Conservation (phyloP, 176 grass and related monocot genomes). For the Triticum monococcum region DNA sequence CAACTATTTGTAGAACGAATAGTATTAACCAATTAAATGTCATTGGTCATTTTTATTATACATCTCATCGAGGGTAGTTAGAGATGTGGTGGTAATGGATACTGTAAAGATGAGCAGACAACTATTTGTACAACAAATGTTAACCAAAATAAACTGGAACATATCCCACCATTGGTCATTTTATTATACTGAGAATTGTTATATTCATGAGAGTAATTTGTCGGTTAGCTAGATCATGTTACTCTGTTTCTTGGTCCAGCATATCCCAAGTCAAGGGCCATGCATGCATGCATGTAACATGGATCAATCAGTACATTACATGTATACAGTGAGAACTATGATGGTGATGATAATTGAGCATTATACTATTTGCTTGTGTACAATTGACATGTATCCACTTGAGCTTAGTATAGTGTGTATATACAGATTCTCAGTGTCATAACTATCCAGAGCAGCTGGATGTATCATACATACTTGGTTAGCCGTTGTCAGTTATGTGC, state of each 20-base stretch:
- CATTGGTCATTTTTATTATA: neutral
- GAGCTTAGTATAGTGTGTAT: neutral
- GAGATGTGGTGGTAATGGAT: no score
- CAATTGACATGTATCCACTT: neutral
- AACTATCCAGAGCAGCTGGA: constrained; percentile 30
- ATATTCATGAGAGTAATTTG: neutral
- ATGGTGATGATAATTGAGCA: neutral
- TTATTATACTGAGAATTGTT: neutral
- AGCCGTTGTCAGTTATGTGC: constrained; percentile 33
- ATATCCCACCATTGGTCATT: no score
- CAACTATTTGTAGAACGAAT: neutral
- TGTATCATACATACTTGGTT: constrained; percentile 8
- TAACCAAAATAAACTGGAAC: no score
- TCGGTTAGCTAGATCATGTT: neutral
- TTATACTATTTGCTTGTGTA: neutral
- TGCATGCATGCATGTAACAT: neutral
- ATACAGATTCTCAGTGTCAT: neutral
- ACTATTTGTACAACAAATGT: no score
- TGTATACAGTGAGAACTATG: neutral
- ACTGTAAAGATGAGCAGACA: no score
- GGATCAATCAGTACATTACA: neutral
- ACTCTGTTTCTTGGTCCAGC: neutral
- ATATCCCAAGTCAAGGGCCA: constrained; percentile 4
- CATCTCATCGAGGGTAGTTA: no score
- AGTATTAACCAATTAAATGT: neutral